phyloP scores from a whole-genome alignment of 2,329 filamentous ascomycete genomes.

The Fonsecaea multimorphosa region DNA sequence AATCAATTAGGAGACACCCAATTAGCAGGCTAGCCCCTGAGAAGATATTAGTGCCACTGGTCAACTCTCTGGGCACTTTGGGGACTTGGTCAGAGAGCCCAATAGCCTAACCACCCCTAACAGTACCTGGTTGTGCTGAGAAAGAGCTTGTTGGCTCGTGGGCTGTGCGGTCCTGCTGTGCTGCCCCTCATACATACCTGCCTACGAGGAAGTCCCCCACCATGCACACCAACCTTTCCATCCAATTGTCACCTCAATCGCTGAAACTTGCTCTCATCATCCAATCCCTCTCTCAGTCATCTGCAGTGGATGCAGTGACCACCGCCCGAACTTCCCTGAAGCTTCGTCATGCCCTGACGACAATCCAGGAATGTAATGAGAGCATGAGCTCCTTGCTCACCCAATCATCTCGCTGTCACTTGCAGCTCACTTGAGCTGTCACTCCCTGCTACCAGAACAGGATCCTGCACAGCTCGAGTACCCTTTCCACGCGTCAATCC shows the following conservation, averaged over 20 bases:
- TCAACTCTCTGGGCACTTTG: neutral
- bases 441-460: constrained; percentile 11
- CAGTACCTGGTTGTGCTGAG: neutral
- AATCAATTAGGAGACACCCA: neutral
- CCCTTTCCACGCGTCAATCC: neutral
- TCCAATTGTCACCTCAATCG: constrained; percentile 12
- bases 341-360: constrained; percentile 24
- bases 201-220: neutral
- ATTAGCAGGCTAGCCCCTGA: neutral
- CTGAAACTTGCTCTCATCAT: constrained; percentile 19
- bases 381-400: constrained; percentile 1
- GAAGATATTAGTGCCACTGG: neutral
- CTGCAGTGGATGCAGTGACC: too few relatives aligned
- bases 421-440: constrained; percentile 3
- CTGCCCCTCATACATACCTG: neutral
- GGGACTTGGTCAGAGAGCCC: neutral
- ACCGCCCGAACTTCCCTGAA: constrained; percentile 10
- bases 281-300: constrained; percentile 12
- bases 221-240: neutral
- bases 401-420: constrained; percentile 21
- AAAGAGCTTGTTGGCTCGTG: neutral
- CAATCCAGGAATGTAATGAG: constrained; percentile 3
- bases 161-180: neutral
- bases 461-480: constrained; percentile 17
- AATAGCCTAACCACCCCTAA: neutral